Conservation (phyloP, 441 rosid genomes). For the Mallotus japonicus region DNA sequence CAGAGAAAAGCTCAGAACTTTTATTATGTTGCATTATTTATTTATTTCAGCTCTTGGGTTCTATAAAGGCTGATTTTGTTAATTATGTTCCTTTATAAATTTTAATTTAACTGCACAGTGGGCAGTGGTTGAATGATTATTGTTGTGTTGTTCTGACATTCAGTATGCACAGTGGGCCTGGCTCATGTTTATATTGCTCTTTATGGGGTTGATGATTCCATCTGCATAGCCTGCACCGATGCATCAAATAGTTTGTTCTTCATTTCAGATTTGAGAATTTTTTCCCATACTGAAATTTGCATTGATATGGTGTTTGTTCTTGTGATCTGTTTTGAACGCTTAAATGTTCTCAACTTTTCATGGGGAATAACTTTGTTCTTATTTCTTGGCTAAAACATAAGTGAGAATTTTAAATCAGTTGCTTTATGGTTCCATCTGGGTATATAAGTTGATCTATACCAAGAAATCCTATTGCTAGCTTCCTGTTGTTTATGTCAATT, state of each 20-base stretch:
- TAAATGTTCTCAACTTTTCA: background rate
- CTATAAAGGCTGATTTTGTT: background rate
- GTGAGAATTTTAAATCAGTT: background rate
- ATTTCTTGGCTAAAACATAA: background rate
- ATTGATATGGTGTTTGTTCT: background rate
- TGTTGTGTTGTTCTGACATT: constrained; percentile 1
- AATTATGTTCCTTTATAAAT: background rate
- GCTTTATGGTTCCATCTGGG: background rate
- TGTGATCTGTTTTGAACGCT: background rate
- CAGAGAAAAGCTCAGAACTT: background rate
- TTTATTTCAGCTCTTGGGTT: background rate
- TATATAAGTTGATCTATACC: background rate
- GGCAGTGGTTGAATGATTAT: constrained; percentile 25
- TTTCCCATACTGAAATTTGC: background rate
- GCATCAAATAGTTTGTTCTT: background rate
- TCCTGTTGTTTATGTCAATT: background rate
- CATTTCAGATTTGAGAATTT: background rate
- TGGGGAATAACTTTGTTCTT: background rate
- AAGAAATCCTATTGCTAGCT: background rate
- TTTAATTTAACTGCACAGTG: background rate
- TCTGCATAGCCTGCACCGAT: background rate
- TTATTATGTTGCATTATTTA: background rate
- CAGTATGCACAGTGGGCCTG: background rate
- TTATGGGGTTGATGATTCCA: background rate
- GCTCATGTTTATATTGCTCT: background rate